Conservation (phyloP, 805 yeast species). For the Suhomyces sp. region DNA sequence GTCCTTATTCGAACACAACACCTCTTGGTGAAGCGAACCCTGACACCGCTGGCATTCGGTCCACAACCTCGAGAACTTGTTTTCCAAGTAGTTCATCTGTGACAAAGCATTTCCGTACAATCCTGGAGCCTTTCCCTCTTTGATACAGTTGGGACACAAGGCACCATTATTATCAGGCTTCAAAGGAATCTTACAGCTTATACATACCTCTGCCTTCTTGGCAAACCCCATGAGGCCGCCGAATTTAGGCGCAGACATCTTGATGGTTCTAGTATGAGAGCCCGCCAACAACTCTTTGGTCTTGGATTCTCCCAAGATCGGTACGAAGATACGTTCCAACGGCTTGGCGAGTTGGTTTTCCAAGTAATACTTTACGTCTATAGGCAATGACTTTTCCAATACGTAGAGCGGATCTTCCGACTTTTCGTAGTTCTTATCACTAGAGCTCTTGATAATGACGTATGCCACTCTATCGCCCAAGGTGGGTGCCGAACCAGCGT, state of each 20-base stretch:
- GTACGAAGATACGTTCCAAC: slow-evolving; percentile 87
- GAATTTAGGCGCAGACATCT: slow-evolving; percentile 67
- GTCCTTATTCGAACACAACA: slow-evolving; percentile 89
- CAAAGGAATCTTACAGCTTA: slow-evolving; percentile 82
- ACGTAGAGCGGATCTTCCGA: slow-evolving; percentile 96
- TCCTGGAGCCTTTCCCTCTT: slow-evolving; percentile 59
- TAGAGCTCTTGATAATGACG: slow-evolving; percentile 75
- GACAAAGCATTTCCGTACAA: slow-evolving; percentile 79
- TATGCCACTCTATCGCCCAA: slow-evolving; percentile 98
- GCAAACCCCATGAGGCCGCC: slow-evolving; percentile 94
- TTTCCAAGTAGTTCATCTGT: slow-evolving; percentile 75
- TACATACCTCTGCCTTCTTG: slow-evolving; percentile 82
- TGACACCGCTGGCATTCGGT: slow-evolving; percentile 98
- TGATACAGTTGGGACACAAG: slow-evolving; percentile 74
- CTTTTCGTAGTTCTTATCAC: slow-evolving; percentile 87
- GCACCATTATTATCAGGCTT: slow-evolving; percentile 60
- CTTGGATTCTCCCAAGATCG: slow-evolving; percentile 82
- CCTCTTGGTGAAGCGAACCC: slow-evolving; percentile 94
- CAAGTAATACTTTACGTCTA: slow-evolving; percentile 90
- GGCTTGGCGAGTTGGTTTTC: slow-evolving; percentile 94
- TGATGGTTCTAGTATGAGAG: slow-evolving; percentile 76
- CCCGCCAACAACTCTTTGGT: slow-evolving; percentile 82
- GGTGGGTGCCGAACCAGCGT: slow-evolving; percentile 95
- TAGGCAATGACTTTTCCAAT: slow-evolving; percentile 85
- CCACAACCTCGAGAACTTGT: slow-evolving; percentile 86